Evolutionary conservation across 371 early-diverging fungal genomes (phyloP).

Genomic region (Mucor plumbeus): DNA sequence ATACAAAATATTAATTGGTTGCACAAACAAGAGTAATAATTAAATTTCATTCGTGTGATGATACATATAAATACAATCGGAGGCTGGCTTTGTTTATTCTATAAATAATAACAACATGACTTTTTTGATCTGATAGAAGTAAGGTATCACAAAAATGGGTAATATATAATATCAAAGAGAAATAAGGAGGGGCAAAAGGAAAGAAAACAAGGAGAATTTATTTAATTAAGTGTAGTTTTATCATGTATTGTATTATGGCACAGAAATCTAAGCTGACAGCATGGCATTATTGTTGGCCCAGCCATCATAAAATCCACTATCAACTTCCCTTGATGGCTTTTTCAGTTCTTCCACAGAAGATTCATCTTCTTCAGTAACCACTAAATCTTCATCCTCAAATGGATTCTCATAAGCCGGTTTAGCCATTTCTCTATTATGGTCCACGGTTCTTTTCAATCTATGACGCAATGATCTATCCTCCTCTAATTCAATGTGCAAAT

Average conservation of each 20-base stretch:
- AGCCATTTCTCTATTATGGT: slow-evolving; percentile 32
- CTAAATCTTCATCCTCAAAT: slow-evolving; percentile 50
- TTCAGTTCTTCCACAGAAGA: slow-evolving; percentile 4
- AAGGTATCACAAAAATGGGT: not conserved
- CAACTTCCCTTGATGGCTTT: slow-evolving; percentile 20
- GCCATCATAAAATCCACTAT: slow-evolving; percentile 35
- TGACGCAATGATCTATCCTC: slow-evolving; percentile 38
- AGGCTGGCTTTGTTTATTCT: not conserved
- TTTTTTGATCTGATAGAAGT: slow-evolving; percentile 1
- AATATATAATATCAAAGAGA: not conserved
- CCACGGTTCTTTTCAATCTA: slow-evolving; percentile 27
- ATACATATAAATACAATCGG: not conserved
- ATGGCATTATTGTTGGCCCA: slow-evolving; percentile 13
- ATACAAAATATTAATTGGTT: too few species aligned
- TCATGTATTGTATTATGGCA: too few species aligned
- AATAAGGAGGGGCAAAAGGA: not conserved
- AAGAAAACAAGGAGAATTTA: not conserved
- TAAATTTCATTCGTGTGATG: too few species aligned
- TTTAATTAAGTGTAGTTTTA: not conserved
- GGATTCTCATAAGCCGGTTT: slow-evolving; percentile 47
- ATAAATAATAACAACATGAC: not conserved
- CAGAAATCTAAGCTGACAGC: not conserved
- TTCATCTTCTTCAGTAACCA: slow-evolving; percentile 44
- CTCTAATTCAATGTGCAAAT: slow-evolving; percentile 42
- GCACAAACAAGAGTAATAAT: too few species aligned